Percentiles rank a stretch among this genome's conserved stretches.
Evolutionary conservation across 1,139 yeast species (phyloP).

Genomic region (Kodamaea arcana): DNA sequence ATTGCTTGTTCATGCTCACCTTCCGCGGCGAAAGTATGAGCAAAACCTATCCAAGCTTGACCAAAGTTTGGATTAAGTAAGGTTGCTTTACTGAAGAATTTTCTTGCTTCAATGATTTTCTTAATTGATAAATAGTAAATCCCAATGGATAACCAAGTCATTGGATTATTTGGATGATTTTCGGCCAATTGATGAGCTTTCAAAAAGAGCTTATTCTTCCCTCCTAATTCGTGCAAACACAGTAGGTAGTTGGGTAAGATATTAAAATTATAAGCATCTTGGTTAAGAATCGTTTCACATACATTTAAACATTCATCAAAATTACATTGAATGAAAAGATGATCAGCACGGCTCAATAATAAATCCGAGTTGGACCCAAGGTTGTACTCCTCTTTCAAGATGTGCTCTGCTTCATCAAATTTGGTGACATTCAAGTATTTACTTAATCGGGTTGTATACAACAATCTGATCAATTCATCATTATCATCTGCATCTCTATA

Average conservation of each 20-base stretch:
- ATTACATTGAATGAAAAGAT: slow-evolving; percentile 70
- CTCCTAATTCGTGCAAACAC: slow-evolving; percentile 81
- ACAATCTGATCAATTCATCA: slow-evolving; percentile 68
- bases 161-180: slow-evolving; percentile 73
- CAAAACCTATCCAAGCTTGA: slow-evolving; percentile 98
- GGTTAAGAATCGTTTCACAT: slow-evolving; percentile 61
- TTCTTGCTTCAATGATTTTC: slow-evolving; percentile 77
- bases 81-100: slow-evolving; percentile 86
- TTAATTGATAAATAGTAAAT: slow-evolving; percentile 77
- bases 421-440: slow-evolving; percentile 62
- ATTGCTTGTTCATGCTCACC: slow-evolving; percentile 99
- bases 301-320: slow-evolving; percentile 71
- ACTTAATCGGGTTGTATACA: slow-evolving; percentile 74
- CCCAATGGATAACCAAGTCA: slow-evolving; percentile 93
- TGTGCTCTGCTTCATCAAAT: slow-evolving; percentile 62
- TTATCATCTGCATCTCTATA: slow-evolving; percentile 77
- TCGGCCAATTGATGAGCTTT: slow-evolving; percentile 87
- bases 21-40: slow-evolving; percentile 95
- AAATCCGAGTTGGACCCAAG: slow-evolving; percentile 69
- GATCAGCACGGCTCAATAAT: slow-evolving; percentile 65
- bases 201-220: slow-evolving; percentile 73
- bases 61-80: slow-evolving; percentile 86
- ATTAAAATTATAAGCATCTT: slow-evolving; percentile 70
- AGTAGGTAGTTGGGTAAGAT: slow-evolving; percentile 78
- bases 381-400: slow-evolving; percentile 67